Evolutionary conservation across 345 rosid genomes (phyloP), one percentile per base, ranked within the genome.

Genomic region (Eucalyptus decipiens): DNA sequence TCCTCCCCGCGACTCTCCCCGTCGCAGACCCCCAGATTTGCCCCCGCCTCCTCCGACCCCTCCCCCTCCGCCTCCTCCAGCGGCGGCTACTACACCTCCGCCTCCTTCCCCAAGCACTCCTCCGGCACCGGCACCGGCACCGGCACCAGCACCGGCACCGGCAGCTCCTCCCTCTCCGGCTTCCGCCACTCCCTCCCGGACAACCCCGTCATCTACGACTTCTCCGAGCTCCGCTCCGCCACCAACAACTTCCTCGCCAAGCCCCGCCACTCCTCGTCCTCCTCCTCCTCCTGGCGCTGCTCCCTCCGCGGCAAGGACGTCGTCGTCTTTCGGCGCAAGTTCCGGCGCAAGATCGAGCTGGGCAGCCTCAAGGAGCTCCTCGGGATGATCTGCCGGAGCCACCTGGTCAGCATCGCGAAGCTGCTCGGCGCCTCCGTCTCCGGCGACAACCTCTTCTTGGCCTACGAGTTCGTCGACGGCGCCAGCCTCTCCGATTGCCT

Each of bases 211-310:
- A 93, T 97, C 92, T 97, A 97, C 94, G 91, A 92, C 93, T 90
- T 97, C 92, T 88, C 95, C 88, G 98, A 97, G 90, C 95, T 97
- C 37, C 98, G 98, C 42, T 67, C 95, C 56, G 97, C 99, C 91
- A 97, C 98, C 83, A 97, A 97, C 95, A 95, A 94, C 87, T 97
- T 97, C 96, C 95, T 97, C 56, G 93, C 96, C 50, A 91, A 93
- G 88, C 94, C 95, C 69, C 80, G 90, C 90, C 93, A 96, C 24
- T 92, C 97, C 16, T 93, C 97, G n/a, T 89, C 97, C 21, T 67
- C 83, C 52, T 88, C 93, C n/a, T 89, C 96, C 56, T 94, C 95
- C 88, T 97, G 99, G 99, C 95, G 97, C 24, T 97, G 98, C 90
- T 91, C 18, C 89, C 83, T 97, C 24, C 92, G 98, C n/a, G 96